phyloP scores from a whole-genome alignment of 345 rosid species.

The Kernera saxatilis region DNA sequence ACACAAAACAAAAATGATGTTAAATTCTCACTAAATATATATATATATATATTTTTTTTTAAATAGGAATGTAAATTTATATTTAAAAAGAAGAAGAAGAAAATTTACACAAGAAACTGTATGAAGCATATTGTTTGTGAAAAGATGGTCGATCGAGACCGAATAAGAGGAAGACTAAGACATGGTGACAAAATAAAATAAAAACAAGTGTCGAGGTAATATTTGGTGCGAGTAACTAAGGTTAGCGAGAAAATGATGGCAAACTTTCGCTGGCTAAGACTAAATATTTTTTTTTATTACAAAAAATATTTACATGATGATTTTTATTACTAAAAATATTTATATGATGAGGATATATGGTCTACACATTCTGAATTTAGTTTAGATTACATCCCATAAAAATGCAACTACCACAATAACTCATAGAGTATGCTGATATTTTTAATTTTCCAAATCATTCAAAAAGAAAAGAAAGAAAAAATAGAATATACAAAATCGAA shows the following conservation, averaged over 20 bases:
- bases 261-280: neutral
- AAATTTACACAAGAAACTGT: neutral
- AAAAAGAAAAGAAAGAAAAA: neutral
- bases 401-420: neutral
- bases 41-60: neutral
- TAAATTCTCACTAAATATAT: neutral
- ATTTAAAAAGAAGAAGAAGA: neutral
- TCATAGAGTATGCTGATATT: neutral
- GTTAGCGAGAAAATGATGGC: neutral
- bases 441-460: neutral
- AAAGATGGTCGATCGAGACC: neutral
- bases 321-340: too few relatives aligned
- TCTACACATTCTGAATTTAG: neutral
- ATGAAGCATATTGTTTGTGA: slow-evolving; percentile 4
- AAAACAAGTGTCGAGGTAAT: neutral
- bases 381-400: neutral
- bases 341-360: too few relatives aligned
- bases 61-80: neutral
- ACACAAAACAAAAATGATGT: neutral
- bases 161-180: neutral
- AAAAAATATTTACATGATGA: too few relatives aligned
- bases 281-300: neutral
- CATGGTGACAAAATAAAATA: neutral
- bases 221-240: neutral
- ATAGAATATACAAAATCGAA: neutral